phyloP scores from a whole-genome alignment of 495 filamentous ascomycete genomes.

The Venustampulla echinocandica region DNA sequence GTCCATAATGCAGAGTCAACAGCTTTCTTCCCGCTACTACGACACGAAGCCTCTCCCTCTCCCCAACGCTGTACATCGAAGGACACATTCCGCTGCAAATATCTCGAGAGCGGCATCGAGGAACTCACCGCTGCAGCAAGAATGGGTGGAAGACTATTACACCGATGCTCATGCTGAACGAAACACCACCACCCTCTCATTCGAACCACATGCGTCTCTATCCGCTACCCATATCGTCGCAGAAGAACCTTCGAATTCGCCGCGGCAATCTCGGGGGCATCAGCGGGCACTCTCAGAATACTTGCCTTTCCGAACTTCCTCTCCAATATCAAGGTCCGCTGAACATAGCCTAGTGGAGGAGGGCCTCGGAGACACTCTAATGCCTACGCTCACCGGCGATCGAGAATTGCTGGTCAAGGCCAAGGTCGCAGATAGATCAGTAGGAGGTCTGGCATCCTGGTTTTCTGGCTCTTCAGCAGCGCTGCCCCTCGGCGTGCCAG shows the following conservation, averaged over 20 bases:
- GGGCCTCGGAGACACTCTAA: constrained; percentile 21
- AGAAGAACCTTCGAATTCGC: constrained; percentile 1
- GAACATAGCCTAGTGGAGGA: constrained; percentile 6
- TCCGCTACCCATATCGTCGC: not conserved
- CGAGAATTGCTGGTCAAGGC: constrained; percentile 16
- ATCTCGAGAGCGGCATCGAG: not conserved
- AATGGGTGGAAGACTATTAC: constrained; percentile 22
- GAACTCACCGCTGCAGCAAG: constrained; percentile 16
- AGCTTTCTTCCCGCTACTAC: no score
- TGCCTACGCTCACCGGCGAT: constrained; percentile 25
- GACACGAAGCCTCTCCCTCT: no score
- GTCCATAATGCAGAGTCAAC: not conserved
- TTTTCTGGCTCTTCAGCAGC: constrained; percentile 45
- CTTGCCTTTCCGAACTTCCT: constrained; percentile 11
- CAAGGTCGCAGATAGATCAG: constrained; percentile 29
- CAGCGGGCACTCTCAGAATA: constrained; percentile 18
- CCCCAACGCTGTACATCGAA: no score
- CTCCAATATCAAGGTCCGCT: constrained; percentile 9
- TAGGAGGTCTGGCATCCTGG: constrained; percentile 38
- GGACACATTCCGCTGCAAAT: no score
- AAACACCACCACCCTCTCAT: not conserved
- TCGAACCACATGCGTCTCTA: not conserved
- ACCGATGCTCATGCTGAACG: not conserved
- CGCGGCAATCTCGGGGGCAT: constrained; percentile 10
- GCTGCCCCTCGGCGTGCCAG: constrained; percentile 31